These are phyloP conservation scores for Fraxinus greggii DNA, from an alignment of 305 asterid genomes.

Conservation along the genomic window DNA sequence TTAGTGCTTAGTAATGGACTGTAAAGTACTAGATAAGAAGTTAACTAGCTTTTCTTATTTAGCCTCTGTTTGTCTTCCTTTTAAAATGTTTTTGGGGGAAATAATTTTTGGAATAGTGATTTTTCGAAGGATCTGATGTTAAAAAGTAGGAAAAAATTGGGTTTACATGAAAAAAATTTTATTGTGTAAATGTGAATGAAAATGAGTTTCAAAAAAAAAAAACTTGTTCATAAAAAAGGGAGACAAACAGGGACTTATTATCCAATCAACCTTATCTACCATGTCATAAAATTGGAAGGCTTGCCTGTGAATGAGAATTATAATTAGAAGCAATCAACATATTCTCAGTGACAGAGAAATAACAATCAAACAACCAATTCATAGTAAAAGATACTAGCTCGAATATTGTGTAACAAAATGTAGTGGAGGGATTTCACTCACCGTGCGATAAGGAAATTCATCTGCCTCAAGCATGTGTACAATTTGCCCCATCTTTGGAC, in stretches of 20 bases:
- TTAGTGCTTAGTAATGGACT: background rate
- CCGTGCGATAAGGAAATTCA: constrained; percentile 1
- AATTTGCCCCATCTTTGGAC: constrained; percentile 25
- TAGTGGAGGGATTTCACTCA: background rate
- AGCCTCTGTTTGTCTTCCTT: too few species aligned
- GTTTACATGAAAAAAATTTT: too few species aligned
- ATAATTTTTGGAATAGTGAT: too few species aligned
- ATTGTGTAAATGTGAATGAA: too few species aligned
- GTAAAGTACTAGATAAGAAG: background rate
- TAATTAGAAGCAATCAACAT: background rate
- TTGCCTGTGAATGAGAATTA: background rate
- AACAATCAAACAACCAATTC: background rate
- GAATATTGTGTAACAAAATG: background rate
- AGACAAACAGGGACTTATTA: background rate
- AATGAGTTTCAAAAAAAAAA: too few species aligned
- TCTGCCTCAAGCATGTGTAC: constrained; percentile 25
- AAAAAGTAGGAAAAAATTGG: too few species aligned
- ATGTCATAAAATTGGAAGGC: background rate
- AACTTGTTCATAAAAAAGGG: too few species aligned
- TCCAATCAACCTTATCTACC: background rate
- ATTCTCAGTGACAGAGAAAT: background rate
- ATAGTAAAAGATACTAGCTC: background rate
- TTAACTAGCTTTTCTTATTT: background rate
- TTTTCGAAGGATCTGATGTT: too few species aligned
- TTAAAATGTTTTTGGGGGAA: too few species aligned